Evolutionary conservation across 2,329 filamentous ascomycete genomes (phyloP), one percentile per base, ranked within the genome.

Genomic region (Aaosphaeria pasadenensis): DNA sequence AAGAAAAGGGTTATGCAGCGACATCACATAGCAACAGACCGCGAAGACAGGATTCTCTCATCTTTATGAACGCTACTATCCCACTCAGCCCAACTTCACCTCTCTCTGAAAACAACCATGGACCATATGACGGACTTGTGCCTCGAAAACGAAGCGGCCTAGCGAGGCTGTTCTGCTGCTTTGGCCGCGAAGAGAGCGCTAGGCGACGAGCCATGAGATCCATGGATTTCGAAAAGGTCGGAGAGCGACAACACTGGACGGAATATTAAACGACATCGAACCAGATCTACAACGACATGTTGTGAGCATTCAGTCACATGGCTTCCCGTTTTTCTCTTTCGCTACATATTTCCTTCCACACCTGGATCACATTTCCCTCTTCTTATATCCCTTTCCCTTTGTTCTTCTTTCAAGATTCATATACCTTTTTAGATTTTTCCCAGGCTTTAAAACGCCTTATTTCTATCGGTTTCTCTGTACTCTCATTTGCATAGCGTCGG

Each of bases 1-100:
- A 39, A 28, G 5, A 39, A 45, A 33, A 42, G 11, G 9, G 7
- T 11, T 39, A 42, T 6, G 13, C 30, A 7, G 39, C 13, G 30
- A 31, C 11, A 11, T 51, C 54, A 45, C 42, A 55, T 40, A 51
- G 58, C 39, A 52, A 45, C 24, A 52, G 58, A 5, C 41, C 46
- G 11, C 58, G 56, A 42, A 53, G 53, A 36, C 51, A 39, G 44
- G 55, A 60, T 43, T 62, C 61, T 0, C 46, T 63, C 24, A 67
- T 69, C 48, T 69, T 69, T 57, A 57, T 54, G 48, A 63, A 67
- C 39, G 66, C 66, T 1, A 67, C 61, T 2, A 66, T 69, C 40
- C 66, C 66, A 2, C 58, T 68, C 11, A 66, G 62, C 50, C 66
- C 66, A 1, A 39, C 49, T 2, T 54, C 56, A 0, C 57, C 63